phyloP scores from a whole-genome alignment of 495 filamentous ascomycete species.

The Talaromyces trachyspermus region DNA sequence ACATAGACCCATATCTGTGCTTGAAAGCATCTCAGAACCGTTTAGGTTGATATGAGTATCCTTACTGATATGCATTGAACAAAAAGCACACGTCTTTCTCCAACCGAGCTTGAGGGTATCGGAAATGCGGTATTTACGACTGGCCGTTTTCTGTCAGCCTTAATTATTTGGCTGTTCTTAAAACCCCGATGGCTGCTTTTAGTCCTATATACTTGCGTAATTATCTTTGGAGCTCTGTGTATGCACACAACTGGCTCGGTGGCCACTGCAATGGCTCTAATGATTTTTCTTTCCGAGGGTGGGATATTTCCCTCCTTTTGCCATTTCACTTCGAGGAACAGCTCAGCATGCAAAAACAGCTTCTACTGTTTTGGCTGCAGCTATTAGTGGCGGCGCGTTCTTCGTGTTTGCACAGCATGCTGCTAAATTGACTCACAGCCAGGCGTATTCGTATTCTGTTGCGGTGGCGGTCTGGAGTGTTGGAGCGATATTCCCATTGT shows the following conservation, averaged over 20 bases:
- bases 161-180: slow-evolving; percentile 42
- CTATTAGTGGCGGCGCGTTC: slow-evolving; percentile 48
- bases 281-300: slow-evolving; percentile 55
- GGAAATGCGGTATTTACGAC: slow-evolving; percentile 54
- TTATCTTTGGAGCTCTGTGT: slow-evolving; percentile 45
- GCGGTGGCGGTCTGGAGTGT: slow-evolving; percentile 50
- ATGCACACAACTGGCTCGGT: slow-evolving; percentile 43
- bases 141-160: slow-evolving; percentile 55
- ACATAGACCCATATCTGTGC: not conserved
- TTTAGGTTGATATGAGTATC: too few species aligned
- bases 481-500: slow-evolving; percentile 53
- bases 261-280: slow-evolving; percentile 42
- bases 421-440: slow-evolving; percentile 27
- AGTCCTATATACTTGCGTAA: slow-evolving; percentile 45
- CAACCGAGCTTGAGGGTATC: slow-evolving; percentile 42
- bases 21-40: too few species aligned
- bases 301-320: slow-evolving; percentile 53
- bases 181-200: slow-evolving; percentile 56
- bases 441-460: slow-evolving; percentile 47
- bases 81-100: slow-evolving; percentile 15
- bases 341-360: slow-evolving; percentile 54
- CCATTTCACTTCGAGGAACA: slow-evolving; percentile 51
- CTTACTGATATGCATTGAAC: too few species aligned
- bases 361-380: slow-evolving; percentile 43
- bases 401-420: slow-evolving; percentile 48